Percentiles rank a stretch among this genome's conserved stretches.
phyloP scores from a whole-genome alignment of 2,329 filamentous ascomycete species.

The Furcasterigmium furcatum region DNA sequence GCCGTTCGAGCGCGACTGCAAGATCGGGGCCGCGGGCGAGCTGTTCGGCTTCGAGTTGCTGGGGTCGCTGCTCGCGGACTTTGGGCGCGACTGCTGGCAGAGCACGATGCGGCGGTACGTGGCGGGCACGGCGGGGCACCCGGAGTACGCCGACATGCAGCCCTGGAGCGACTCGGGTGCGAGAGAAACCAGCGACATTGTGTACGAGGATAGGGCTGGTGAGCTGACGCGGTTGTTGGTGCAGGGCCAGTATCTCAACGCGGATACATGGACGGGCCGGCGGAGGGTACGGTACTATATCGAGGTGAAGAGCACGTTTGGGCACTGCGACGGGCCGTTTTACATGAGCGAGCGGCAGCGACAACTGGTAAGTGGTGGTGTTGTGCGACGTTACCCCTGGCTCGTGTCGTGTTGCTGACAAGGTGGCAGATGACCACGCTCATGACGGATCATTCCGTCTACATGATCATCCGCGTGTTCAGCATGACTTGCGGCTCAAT shows the following conservation, averaged over 20 bases:
- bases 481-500: background rate
- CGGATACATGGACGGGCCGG: slow-evolving; percentile 16
- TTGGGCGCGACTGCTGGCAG: slow-evolving; percentile 38
- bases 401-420: background rate
- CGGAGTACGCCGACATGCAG: slow-evolving; percentile 33
- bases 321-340: slow-evolving; percentile 32
- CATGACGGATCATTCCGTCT: background rate
- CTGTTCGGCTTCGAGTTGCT: slow-evolving; percentile 34
- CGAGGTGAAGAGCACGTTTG: slow-evolving; percentile 48
- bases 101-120: slow-evolving; percentile 41
- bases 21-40: slow-evolving; percentile 15
- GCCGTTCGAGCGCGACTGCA: slow-evolving; percentile 8
- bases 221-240: slow-evolving; percentile 29
- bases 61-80: slow-evolving; percentile 24
- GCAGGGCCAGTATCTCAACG: slow-evolving; percentile 23
- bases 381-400: background rate
- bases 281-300: slow-evolving; percentile 33
- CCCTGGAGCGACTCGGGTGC: slow-evolving; percentile 31
- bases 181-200: slow-evolving; percentile 48
- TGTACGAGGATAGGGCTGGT: slow-evolving; percentile 33
- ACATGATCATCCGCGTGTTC: background rate
- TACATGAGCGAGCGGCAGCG: slow-evolving; percentile 44
- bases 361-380: slow-evolving; percentile 23
- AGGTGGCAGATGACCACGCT: background rate
- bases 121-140: slow-evolving; percentile 20